Conservation (phyloP, 2,329 filamentous ascomycete species). For the Conoideocrella luteorostrata region DNA sequence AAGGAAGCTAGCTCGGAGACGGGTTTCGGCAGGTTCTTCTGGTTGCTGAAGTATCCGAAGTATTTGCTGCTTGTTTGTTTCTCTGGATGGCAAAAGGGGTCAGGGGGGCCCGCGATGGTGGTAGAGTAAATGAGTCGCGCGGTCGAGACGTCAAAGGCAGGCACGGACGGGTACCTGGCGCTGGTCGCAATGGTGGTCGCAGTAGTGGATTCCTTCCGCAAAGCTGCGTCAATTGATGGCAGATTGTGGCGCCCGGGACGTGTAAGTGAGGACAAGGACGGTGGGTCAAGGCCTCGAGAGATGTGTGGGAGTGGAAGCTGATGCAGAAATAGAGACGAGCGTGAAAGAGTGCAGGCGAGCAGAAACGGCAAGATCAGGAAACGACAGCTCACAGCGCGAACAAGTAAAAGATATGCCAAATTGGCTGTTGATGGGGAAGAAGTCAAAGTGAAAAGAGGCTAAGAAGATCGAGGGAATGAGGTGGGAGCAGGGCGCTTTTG, state of each 20-base stretch:
- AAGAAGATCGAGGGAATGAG: slow-evolving; percentile 3
- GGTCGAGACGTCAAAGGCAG: slow-evolving; percentile 7
- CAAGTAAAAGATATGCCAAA: slow-evolving; percentile 3
- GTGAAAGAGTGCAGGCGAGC: not conserved
- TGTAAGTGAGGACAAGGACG: slow-evolving; percentile 8
- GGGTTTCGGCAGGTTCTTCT: slow-evolving; percentile 2
- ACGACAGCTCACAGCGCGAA: not conserved
- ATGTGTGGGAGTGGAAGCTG: not conserved
- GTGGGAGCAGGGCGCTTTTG: slow-evolving; percentile 16
- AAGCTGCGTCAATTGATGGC: slow-evolving; percentile 10
- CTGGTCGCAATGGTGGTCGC: slow-evolving; percentile 12
- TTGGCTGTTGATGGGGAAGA: slow-evolving; percentile 8
- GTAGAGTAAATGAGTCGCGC: slow-evolving; percentile 6
- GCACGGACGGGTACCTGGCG: slow-evolving; percentile 17
- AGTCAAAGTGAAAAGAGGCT: slow-evolving; percentile 9
- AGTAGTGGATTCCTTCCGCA: slow-evolving; percentile 9
- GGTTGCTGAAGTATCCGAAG: too few species aligned
- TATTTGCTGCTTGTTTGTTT: not conserved
- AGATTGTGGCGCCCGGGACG: slow-evolving; percentile 11
- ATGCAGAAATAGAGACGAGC: not conserved
- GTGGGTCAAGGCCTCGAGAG: slow-evolving; percentile 1
- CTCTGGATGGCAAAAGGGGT: not conserved
- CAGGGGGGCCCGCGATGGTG: not conserved
- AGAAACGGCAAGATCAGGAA: slow-evolving; percentile 1
- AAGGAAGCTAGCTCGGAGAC: not conserved